These are phyloP conservation scores for Penicillium expansum DNA, from an alignment of 2,329 filamentous ascomycete genomes.

Conservation along the genomic window DNA sequence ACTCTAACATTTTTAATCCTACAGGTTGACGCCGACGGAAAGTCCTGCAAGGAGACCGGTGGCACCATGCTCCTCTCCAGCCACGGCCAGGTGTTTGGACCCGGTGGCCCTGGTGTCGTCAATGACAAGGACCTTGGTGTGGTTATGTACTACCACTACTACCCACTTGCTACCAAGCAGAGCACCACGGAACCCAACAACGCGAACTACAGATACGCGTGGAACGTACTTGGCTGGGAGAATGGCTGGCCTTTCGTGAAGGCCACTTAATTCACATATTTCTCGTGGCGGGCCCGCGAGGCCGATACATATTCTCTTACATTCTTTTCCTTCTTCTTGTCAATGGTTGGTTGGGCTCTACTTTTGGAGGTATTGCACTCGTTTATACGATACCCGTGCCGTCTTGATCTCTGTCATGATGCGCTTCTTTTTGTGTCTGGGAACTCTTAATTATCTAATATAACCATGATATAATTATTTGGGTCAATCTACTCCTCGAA, in stretches of 20 bases:
- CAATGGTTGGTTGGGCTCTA: constrained; percentile 21
- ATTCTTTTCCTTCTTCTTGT: constrained; percentile 13
- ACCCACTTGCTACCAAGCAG: constrained; percentile 45
- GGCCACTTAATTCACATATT: constrained; percentile 16
- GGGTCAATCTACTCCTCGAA: neutral
- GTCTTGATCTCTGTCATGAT: constrained; percentile 1
- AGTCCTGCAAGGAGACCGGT: constrained; percentile 54
- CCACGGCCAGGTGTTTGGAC: constrained; percentile 62
- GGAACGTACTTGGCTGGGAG: constrained; percentile 46
- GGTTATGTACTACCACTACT: constrained; percentile 63
- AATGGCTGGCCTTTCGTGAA: constrained; percentile 45
- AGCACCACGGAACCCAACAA: constrained; percentile 49
- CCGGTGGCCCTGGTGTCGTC: constrained; percentile 57
- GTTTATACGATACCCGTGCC: constrained; percentile 20
- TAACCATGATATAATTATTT: neutral
- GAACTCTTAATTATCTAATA: constrained; percentile 11
- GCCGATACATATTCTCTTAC: constrained; percentile 1
- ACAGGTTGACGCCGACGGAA: constrained; percentile 54
- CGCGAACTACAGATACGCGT: constrained; percentile 45
- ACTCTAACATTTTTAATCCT: constrained; percentile 2
- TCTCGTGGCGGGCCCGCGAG: neutral
- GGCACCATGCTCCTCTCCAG: constrained; percentile 61
- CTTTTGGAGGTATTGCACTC: constrained; percentile 13
- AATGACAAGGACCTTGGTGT: constrained; percentile 44
- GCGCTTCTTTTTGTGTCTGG: constrained; percentile 5